Base-by-base conservation (phyloP, 2,329 filamentous ascomycete species). In the Botrytis byssoidea region DNA sequence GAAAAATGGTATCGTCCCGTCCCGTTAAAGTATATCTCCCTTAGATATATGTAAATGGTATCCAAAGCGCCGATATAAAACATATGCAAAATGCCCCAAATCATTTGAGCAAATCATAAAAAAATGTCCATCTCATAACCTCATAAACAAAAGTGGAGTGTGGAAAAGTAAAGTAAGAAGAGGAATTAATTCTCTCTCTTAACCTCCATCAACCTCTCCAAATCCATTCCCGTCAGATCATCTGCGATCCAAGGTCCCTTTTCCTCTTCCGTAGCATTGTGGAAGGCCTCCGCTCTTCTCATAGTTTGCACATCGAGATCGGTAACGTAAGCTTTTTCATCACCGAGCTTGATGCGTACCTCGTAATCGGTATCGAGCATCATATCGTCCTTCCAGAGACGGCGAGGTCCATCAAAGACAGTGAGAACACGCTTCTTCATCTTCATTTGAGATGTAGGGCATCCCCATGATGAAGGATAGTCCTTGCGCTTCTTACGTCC, bases 341-440 rank as follows among this genome's bases (percentile, higher is more conserved):
- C 89, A 80, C 93, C 88, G 29, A 98, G 87, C 82, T 90, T 90
- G 82, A 97, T 87, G 80, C 95, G 93, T 55, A 98, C 94, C 84
- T 99, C 96, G 80, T 96, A 95, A 79, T 97, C 94, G 25, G 93
- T 94, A 78, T 95, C 94, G 68, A 99, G 90, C 94, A 98, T 97
- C 94, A 98, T 96, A 84, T 99, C 96, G 81, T 99, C 96, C 85
- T 98, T 98, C 88, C 93, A 96, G 68, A 99, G 87, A 60, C 95
- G 91, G 71, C 95, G 90, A 25, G 88, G 88, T 0, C 96, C 96
- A 80, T 98, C 94, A 80, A 97, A 99, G 32, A 97, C 93, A 76
- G 94, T 94, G 79, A 98, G 87, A 72, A 98, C 94, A 42, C 96
- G 93, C 89, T 98, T 98, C 89, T 97, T 98, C 90, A 97, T 97